Base-by-base conservation (phyloP, 2,329 filamentous ascomycete species). In the Cephalotrichum gorgonifer region DNA sequence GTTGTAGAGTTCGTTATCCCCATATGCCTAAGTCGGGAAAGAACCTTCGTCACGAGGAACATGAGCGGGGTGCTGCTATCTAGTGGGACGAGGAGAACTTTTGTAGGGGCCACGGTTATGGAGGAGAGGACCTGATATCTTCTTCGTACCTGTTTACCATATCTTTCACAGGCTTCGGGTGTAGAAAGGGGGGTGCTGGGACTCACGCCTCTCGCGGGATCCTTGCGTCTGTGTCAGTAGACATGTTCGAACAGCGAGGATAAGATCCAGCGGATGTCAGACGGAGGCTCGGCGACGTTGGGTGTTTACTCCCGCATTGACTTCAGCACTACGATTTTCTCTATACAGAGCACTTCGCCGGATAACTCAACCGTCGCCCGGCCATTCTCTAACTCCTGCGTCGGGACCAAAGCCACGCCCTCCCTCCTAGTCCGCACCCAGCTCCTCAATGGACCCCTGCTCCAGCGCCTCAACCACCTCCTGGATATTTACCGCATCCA, bases 201-300 rank as follows among this genome's bases (percentile, higher is more conserved):
- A 81, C 85, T 76, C 82, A 91, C 88, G 67, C 86, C 85, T 64
- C 90, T 86, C 47, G 88, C 84, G 47, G 81, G 64, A 6, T 69
- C 78, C 51, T 64, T 74, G 49, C 64, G 74, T 55, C 93, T 86
- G 48, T 83, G 88, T 91, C 93, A 98, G 78, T 90, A 97, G 64
- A 79, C 83, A 70, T 98, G 93, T 72, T 98, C 93, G 62, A 95
- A 85, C 60, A 98, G 72, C 54, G 83, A 81, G 72, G 93, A 95
- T 49, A 95, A 72, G 52, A 95, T 95, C 58, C 89, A 79, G 48
- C 89, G 89, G 60, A 95, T 91, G 72, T 88, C 89, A 61, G 95
- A 96, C 1, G 89, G 94, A 2, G 89, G 88, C 69, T 95, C 89
- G 57, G 95, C 89, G 43, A 91, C 87, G 62, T 95, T 95, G 48